These are phyloP conservation scores for Geranium brycei DNA, from an alignment of 345 rosid species.

Conservation along the genomic window DNA sequence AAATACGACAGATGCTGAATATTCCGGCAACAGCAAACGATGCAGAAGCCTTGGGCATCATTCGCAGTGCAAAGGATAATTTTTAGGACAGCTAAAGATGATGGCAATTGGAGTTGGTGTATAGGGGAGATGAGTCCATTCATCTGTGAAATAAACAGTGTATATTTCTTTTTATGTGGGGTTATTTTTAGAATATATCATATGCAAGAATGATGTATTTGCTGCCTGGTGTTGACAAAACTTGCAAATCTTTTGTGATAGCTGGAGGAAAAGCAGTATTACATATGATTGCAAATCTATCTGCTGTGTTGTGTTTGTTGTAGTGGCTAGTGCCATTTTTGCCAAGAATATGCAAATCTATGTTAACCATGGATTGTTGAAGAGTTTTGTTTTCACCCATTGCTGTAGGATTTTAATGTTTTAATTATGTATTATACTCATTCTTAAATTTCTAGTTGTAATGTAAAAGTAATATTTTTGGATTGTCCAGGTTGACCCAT, in stretches of 20 bases:
- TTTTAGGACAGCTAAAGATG: slow-evolving; percentile 21
- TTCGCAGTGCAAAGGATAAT: slow-evolving; percentile 66
- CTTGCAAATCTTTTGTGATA: not conserved
- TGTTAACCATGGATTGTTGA: no score
- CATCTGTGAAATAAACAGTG: slow-evolving; percentile 2
- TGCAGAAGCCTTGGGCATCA: slow-evolving; percentile 53
- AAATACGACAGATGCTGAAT: slow-evolving; percentile 45
- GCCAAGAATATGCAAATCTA: no score
- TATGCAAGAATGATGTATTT: no score
- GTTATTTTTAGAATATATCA: not conserved
- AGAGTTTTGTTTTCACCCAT: no score
- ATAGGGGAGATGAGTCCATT: slow-evolving; percentile 26
- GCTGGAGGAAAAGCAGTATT: not conserved
- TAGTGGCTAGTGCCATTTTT: no score
- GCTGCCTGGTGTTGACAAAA: not conserved
- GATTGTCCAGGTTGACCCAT: no score
- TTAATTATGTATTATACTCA: no score
- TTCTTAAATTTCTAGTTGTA: no score
- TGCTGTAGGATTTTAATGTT: no score
- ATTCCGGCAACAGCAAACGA: slow-evolving; percentile 57
- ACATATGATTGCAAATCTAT: no score
- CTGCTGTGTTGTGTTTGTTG: no score
- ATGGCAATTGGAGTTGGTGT: slow-evolving; percentile 13
- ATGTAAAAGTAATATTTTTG: no score
- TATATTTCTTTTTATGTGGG: not conserved